phyloP scores from a whole-genome alignment of 345 rosid genomes.

The Euphorbia peplus region DNA sequence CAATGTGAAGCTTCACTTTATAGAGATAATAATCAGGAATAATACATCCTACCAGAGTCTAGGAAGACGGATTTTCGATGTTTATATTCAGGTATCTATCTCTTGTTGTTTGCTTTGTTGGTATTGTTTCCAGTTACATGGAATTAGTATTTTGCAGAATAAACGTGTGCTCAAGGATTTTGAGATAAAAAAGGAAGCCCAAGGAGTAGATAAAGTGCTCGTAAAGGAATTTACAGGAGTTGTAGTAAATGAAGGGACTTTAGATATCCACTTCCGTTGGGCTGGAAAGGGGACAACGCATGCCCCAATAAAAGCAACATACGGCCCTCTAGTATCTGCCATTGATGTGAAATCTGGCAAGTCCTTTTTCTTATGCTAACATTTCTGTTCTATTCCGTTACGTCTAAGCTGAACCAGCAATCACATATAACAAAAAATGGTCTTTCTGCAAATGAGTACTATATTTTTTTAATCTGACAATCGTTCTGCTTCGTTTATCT shows the following conservation, averaged over 20 bases:
- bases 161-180: conserved; percentile 49
- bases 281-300: conserved; percentile 3
- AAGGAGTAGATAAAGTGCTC: conserved; percentile 40
- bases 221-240: conserved; percentile 16
- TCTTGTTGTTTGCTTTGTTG: background rate
- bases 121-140: background rate
- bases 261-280: conserved; percentile 1
- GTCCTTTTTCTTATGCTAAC: conserved; percentile 12
- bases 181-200: conserved; percentile 47
- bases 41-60: background rate
- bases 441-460: background rate
- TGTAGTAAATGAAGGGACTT: background rate
- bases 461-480: background rate
- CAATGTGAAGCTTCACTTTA: background rate
- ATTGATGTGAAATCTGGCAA: conserved; percentile 13
- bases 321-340: conserved; percentile 8
- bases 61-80: background rate
- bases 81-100: background rate
- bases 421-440: background rate
- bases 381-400: background rate
- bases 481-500: background rate
- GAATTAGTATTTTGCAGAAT: conserved; percentile 30
- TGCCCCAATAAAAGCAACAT: background rate
- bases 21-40: background rate
- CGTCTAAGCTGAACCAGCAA: background rate